Evolutionary conservation across 495 filamentous ascomycete genomes (phyloP).

Genomic region (Penicillium ucsense): DNA sequence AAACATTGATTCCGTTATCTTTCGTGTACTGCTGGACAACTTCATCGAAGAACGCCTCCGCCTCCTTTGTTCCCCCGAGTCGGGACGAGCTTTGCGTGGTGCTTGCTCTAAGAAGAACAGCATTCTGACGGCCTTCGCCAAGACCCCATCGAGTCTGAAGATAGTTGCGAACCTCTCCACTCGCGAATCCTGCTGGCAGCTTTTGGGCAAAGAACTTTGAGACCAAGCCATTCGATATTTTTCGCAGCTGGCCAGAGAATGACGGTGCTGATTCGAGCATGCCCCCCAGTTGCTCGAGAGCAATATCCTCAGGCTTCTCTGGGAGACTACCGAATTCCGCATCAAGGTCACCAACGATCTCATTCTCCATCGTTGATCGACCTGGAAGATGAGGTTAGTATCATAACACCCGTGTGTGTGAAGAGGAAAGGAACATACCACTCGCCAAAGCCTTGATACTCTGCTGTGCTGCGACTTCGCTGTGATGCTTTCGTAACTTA

Average conservation of each 20-base stretch:
- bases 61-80: conserved; percentile 78
- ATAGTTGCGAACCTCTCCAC: conserved; percentile 87
- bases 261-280: conserved; percentile 89
- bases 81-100: conserved; percentile 86
- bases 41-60: conserved; percentile 82
- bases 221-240: conserved; percentile 62
- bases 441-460: conserved; percentile 98
- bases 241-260: conserved; percentile 94
- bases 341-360: conserved; percentile 88
- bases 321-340: conserved; percentile 97
- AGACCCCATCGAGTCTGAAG: conserved; percentile 89
- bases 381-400: conserved; percentile 35
- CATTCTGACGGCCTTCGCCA: conserved; percentile 78
- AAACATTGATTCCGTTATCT: conserved; percentile 72
- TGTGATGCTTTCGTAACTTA: conserved; percentile 86
- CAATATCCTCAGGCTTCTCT: conserved; percentile 96
- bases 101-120: conserved; percentile 74
- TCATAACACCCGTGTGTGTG: not conserved
- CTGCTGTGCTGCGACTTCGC: conserved; percentile 85
- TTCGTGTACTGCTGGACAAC: conserved; percentile 80
- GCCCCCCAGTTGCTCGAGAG: conserved; percentile 72
- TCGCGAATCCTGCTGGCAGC: conserved; percentile 98
- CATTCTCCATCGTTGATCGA: conserved; percentile 95
- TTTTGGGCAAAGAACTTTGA: conserved; percentile 33
- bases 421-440: conserved; percentile 52